phyloP scores from a whole-genome alignment of 1,284 basidiomycete genomes.

The Laetiporus sulphureus region DNA sequence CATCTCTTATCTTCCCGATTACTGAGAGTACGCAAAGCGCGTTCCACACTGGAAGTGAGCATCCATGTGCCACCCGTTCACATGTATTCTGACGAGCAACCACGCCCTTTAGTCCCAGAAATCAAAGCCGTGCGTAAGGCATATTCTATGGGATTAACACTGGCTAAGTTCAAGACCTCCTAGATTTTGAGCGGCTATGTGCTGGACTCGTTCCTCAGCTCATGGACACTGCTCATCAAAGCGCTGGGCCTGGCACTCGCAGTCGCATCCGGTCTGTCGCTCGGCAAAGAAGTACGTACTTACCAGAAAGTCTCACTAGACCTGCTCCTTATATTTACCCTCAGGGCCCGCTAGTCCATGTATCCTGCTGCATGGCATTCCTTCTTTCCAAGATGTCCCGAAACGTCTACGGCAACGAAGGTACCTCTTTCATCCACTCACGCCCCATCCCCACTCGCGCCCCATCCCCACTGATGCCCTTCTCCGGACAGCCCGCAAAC shows the following conservation, averaged over 20 bases:
- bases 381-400: slow-evolving; percentile 49
- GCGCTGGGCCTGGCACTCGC: slow-evolving; percentile 70
- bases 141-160: not conserved
- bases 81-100: slow-evolving; percentile 5
- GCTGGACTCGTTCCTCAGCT: slow-evolving; percentile 61
- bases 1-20: not conserved
- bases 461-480: not conserved
- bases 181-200: slow-evolving; percentile 73
- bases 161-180: not conserved
- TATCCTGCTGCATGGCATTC: slow-evolving; percentile 63
- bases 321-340: slow-evolving; percentile 1
- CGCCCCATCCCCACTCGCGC: not conserved
- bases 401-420: slow-evolving; percentile 56
- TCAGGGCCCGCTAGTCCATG: slow-evolving; percentile 66
- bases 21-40: slow-evolving; percentile 34
- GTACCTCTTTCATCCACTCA: slow-evolving; percentile 23
- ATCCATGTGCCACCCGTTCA: slow-evolving; percentile 22
- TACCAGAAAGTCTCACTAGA: not conserved
- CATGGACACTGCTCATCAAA: slow-evolving; percentile 74
- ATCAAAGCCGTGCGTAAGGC: slow-evolving; percentile 58
- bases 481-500: slow-evolving; percentile 47
- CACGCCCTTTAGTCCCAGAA: slow-evolving; percentile 51
- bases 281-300: slow-evolving; percentile 59
- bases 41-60: slow-evolving; percentile 69
- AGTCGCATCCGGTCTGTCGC: slow-evolving; percentile 71